A percentile compares a stretch with the other conserved stretches of the same genome.
Conservation (phyloP, 805 yeast genomes). For the Lipomyces japonicus region DNA sequence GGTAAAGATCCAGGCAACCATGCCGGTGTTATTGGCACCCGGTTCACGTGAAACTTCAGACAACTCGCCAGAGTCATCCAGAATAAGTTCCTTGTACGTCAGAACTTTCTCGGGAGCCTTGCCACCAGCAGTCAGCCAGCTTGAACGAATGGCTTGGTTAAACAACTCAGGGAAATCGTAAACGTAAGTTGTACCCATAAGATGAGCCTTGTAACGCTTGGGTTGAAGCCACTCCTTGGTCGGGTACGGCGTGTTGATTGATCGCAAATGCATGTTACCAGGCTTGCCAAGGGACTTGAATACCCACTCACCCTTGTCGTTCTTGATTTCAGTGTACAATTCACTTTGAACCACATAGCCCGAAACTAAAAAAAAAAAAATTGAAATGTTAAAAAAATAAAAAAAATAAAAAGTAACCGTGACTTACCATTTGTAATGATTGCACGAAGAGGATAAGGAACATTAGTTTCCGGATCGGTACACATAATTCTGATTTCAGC, state of each 20-base stretch:
- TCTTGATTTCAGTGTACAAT: constrained; percentile 89
- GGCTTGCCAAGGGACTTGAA: constrained; percentile 90
- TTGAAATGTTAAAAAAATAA: neutral
- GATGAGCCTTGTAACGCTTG: constrained; percentile 96
- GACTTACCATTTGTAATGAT: constrained; percentile 69
- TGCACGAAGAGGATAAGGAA: constrained; percentile 94
- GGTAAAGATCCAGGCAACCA: constrained; percentile 91
- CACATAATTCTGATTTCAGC: constrained; percentile 97
- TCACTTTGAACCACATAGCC: constrained; percentile 97
- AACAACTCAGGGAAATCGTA: constrained; percentile 98
- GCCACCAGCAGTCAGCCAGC: constrained; percentile 58
- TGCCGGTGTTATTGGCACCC: constrained; percentile 92
- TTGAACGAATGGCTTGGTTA: constrained; percentile 82
- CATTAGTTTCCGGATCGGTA: constrained; percentile 80
- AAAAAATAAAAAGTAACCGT: too few species aligned
- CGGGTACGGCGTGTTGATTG: constrained; percentile 93
- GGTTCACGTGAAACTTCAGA: constrained; percentile 93
- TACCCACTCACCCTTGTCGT: constrained; percentile 91
- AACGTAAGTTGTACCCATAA: constrained; percentile 96
- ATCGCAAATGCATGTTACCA: constrained; percentile 95
- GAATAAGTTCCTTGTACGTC: constrained; percentile 73
- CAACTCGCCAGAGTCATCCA: constrained; percentile 72
- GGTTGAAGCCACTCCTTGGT: constrained; percentile 98
- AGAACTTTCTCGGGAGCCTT: constrained; percentile 71
- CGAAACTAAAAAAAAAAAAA: constrained; percentile 48